Conservation (phyloP, 202 grass and related monocot species). For the Digitaria exilis region DNA sequence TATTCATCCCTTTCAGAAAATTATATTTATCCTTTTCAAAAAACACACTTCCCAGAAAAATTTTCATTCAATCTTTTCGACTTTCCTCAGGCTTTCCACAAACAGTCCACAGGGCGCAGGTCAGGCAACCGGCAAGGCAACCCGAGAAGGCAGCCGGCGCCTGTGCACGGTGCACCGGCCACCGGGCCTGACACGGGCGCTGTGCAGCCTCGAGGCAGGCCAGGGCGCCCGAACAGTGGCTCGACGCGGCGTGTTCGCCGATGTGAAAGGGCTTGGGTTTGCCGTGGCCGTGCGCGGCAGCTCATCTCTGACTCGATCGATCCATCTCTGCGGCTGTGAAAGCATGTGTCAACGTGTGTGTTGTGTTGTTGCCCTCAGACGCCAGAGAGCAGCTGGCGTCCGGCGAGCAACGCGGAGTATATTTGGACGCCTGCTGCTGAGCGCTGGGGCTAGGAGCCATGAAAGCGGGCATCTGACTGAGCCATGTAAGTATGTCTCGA, state of each 20-base stretch:
- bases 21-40: too few relatives aligned
- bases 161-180: too few relatives aligned
- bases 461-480: too few relatives aligned
- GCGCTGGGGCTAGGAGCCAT: too few relatives aligned
- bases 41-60: too few relatives aligned
- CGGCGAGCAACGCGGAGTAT: neutral
- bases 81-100: too few relatives aligned
- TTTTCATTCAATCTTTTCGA: too few relatives aligned
- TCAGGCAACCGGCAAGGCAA: conserved; percentile 23
- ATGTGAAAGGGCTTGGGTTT: conserved; percentile 28
- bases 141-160: conserved; percentile 37
- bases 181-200: too few relatives aligned
- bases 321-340: too few relatives aligned
- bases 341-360: neutral
- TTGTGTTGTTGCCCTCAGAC: neutral
- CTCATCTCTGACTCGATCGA: conserved; percentile 1
- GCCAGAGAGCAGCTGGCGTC: neutral
- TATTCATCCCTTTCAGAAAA: too few relatives aligned
- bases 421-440: neutral
- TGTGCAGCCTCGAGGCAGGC: neutral
- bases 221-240: neutral
- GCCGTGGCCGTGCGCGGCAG: conserved; percentile 11
- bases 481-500: too few relatives aligned
- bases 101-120: too few relatives aligned
- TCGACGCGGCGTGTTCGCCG: conserved; percentile 32